Conservation (phyloP, 257 asterid species). For the Przewalskia tangutica region DNA sequence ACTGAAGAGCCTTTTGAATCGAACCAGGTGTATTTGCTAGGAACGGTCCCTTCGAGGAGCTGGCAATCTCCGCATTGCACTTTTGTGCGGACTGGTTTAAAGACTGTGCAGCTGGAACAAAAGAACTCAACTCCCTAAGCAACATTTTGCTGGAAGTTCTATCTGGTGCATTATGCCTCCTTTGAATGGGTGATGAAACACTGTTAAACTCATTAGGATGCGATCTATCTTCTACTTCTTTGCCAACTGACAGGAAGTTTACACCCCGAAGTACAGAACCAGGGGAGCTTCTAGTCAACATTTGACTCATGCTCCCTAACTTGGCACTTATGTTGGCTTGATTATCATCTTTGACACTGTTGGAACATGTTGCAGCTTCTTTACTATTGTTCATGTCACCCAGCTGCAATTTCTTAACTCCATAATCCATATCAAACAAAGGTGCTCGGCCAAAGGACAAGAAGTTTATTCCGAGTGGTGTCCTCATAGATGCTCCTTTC, state of each 20-base stretch:
- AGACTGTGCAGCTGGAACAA: conserved; percentile 17
- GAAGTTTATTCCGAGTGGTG: conserved; percentile 73
- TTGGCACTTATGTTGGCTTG: conserved; percentile 18
- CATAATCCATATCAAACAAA: conserved; percentile 15
- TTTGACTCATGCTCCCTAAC: conserved; percentile 1
- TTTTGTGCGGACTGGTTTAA: conserved; percentile 20
- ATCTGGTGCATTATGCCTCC: conserved; percentile 9
- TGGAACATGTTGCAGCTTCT: conserved; percentile 9
- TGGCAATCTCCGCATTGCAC: conserved; percentile 10
- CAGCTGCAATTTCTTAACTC: conserved; percentile 18
- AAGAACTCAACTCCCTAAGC: background rate
- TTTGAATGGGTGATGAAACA: conserved; percentile 14
- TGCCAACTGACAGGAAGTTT: conserved; percentile 22
- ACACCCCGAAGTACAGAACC: conserved; percentile 15
- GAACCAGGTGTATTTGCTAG: conserved; percentile 37
- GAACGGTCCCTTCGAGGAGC: conserved; percentile 27
- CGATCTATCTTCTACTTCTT: conserved; percentile 11
- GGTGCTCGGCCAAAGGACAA: conserved; percentile 57
- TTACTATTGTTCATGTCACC: conserved; percentile 13
- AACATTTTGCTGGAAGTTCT: conserved; percentile 16
- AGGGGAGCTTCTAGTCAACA: conserved; percentile 9
- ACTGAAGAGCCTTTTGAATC: conserved; percentile 51
- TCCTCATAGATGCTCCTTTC: conserved; percentile 23
- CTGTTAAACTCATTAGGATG: conserved; percentile 7
- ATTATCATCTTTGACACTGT: conserved; percentile 5